Evolutionary conservation across 768 basidiomycete genomes (phyloP).

Genomic region (Kwoniella sp.): DNA sequence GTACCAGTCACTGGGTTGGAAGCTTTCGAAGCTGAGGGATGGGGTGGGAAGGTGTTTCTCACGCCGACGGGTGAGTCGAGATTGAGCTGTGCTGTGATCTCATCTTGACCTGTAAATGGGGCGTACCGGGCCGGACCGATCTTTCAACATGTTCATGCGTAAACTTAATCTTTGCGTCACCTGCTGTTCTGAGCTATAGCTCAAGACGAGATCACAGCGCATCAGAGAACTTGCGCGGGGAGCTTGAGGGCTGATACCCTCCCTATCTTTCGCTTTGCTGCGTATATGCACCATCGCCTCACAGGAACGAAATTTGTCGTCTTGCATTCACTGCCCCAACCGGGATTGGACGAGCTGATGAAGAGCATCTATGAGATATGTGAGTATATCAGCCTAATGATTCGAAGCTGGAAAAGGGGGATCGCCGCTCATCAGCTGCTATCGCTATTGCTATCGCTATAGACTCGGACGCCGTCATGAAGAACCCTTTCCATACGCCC

Average conservation of each 20-base stretch:
- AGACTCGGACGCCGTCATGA: slow-evolving; percentile 92
- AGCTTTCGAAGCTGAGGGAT: slow-evolving; percentile 92
- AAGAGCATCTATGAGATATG: slow-evolving; percentile 87
- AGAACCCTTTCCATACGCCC: slow-evolving; percentile 98
- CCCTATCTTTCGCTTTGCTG: background rate
- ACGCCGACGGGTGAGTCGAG: slow-evolving; percentile 78
- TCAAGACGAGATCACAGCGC: too few species aligned
- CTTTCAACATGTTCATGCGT: too few species aligned
- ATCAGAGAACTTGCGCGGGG: too few species aligned
- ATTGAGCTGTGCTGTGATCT: too few species aligned
- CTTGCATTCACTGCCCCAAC: slow-evolving; percentile 71
- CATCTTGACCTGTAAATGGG: too few species aligned
- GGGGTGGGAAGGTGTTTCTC: slow-evolving; percentile 89
- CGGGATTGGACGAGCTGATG: slow-evolving; percentile 69
- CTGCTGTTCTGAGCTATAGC: too few species aligned
- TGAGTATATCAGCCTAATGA: slow-evolving; percentile 32
- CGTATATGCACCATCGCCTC: slow-evolving; percentile 1
- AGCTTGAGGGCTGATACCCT: too few species aligned
- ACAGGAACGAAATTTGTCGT: slow-evolving; percentile 95
- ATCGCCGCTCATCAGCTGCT: background rate
- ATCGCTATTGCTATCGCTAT: background rate
- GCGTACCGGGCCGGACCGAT: too few species aligned
- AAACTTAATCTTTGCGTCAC: too few species aligned
- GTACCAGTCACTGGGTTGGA: slow-evolving; percentile 59
- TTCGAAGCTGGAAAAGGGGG: too few species aligned